phyloP scores from a whole-genome alignment of 2,329 filamentous ascomycete genomes.

The Penicillium expansum region DNA sequence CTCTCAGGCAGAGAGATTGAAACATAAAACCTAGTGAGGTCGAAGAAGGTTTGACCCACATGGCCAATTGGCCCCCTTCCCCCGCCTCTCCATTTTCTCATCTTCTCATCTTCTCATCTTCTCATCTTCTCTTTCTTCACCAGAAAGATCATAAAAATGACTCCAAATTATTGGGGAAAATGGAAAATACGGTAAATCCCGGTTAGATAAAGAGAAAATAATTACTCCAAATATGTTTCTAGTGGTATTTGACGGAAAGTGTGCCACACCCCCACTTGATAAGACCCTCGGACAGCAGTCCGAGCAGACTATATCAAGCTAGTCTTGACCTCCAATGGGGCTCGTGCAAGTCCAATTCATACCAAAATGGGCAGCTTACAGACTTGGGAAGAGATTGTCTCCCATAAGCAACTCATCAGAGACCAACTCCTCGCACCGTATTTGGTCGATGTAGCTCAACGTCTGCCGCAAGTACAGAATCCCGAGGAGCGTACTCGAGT shows the following conservation, averaged over 20 bases:
- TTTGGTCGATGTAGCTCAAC: constrained; percentile 26
- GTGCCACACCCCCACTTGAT: background rate
- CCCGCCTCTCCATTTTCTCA: background rate
- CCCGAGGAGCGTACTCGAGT: constrained; percentile 27
- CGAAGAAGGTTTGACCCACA: constrained; percentile 7
- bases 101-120: background rate
- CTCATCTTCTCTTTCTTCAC: background rate
- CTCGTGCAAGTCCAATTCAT: background rate
- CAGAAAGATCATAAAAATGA: background rate
- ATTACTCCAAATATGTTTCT: background rate
- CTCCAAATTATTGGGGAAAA: background rate
- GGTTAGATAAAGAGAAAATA: background rate
- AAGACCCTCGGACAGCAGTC: background rate
- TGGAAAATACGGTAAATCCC: background rate
- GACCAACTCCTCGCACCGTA: constrained; percentile 31
- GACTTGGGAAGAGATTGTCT: constrained; percentile 32
- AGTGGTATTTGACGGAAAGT: background rate
- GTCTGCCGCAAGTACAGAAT: constrained; percentile 21
- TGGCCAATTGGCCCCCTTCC: background rate
- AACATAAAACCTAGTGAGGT: constrained; percentile 5
- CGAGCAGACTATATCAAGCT: background rate
- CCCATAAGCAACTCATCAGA: constrained; percentile 27
- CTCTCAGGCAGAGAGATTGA: background rate
- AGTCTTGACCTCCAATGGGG: background rate
- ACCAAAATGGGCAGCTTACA: constrained; percentile 21